These are phyloP conservation scores for Aspergillus neotritici DNA, from an alignment of 2,329 filamentous ascomycete species.

Conservation along the genomic window DNA sequence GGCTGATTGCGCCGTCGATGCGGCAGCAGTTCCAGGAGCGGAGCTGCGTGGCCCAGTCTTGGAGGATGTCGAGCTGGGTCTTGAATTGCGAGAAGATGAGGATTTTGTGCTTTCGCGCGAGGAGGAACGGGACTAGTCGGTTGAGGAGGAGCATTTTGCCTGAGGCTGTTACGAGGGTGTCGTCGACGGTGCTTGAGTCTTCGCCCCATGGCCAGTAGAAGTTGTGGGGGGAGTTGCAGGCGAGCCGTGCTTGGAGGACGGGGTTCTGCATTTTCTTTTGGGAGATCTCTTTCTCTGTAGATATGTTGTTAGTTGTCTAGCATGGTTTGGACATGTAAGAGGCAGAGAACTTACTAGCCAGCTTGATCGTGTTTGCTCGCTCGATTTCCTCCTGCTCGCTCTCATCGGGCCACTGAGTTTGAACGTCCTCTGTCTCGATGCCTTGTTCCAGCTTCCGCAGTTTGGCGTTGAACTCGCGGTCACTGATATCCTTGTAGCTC, in stretches of 20 bases:
- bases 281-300: conserved; percentile 70
- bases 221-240: conserved; percentile 91
- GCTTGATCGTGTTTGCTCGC: conserved; percentile 61
- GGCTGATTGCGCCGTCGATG: conserved; percentile 82
- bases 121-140: conserved; percentile 69
- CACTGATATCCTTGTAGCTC: conserved; percentile 67
- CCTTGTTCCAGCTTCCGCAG: conserved; percentile 42
- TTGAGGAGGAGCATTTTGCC: conserved; percentile 97
- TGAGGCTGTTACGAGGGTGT: conserved; percentile 75
- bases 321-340: background rate
- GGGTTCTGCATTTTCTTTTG: conserved; percentile 91
- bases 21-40: conserved; percentile 77
- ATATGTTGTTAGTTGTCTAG: conserved; percentile 25
- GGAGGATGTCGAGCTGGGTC: conserved; percentile 82
- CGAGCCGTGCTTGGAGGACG: conserved; percentile 82
- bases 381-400: conserved; percentile 58
- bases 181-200: conserved; percentile 60
- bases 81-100: conserved; percentile 97
- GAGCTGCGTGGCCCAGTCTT: conserved; percentile 76
- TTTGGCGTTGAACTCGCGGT: conserved; percentile 76
- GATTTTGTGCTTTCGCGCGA: conserved; percentile 74
- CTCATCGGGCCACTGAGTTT: conserved; percentile 36
- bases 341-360: conserved; percentile 60
- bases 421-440: conserved; percentile 56
- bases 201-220: conserved; percentile 88